Base-by-base conservation (phyloP, 495 filamentous ascomycete species). In the Darksidea phi region DNA sequence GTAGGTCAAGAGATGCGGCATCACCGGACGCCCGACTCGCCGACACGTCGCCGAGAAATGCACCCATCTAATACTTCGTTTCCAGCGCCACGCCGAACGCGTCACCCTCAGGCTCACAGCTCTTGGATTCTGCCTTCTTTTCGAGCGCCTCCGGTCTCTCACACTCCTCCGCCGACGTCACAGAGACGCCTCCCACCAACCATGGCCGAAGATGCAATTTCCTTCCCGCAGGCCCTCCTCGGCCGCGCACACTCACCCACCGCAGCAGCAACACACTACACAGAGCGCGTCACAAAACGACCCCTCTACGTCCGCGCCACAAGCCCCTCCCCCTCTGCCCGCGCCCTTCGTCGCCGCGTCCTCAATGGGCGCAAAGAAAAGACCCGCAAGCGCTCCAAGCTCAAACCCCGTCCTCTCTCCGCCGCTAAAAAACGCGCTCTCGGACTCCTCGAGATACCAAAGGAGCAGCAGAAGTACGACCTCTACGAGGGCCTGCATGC, bases 251-350 rank as follows among this genome's bases (percentile, higher is more conserved):
- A 94, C 77, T 83, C 86, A 32, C 83, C 90, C 20, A 79, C 83
- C 43, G 84, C 80, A 56, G 85, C 89, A 20, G 71, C 74, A 10
- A 75, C 80, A 6, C 87, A 96, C 77, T 90, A 88, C 79, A 79
- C 81, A 56, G 87, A 94, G 54, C 90, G 91, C 72, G 79, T 97
- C 70, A 83, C 88, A 63, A 83, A 88, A 63, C 90, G 90, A 60
- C 89, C 91, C 0, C 85, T 98, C 63, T 84, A 83, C 72, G 84
- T 97, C 0, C 82, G 84, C 41, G 85, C 91, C 13, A 86, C 87
- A 23, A 86, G 85, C 0, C 84, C 89, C 15, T 28, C 32, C n/a
- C 66, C 62, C 48, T 62, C 57, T 18, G 58, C 62, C 1, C 66
- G 66, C 57, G 50, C 80, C 0, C 67, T 56, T 23, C 59, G 61